A percentile compares a stretch with the other conserved stretches of the same genome.
phyloP scores from a whole-genome alignment of 371 early-diverging fungal species.

The Entomophthora muscae region DNA sequence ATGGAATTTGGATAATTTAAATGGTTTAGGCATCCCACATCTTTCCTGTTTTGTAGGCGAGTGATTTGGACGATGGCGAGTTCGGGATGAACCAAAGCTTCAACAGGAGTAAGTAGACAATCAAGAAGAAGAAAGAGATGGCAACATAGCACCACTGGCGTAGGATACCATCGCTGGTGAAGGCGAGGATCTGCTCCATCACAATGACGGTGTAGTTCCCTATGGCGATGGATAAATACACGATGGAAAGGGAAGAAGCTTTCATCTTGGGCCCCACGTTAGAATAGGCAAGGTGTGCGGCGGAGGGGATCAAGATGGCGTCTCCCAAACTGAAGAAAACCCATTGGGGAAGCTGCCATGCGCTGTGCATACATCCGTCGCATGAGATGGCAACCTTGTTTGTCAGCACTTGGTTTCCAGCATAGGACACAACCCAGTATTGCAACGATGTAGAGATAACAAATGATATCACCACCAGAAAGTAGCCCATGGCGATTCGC shows the following conservation, averaged over 20 bases:
- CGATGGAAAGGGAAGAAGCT: constrained; percentile 1
- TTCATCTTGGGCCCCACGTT: constrained; percentile 6
- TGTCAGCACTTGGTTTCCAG: not conserved
- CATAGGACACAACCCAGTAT: not conserved
- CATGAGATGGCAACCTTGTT: not conserved
- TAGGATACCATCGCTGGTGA: no score
- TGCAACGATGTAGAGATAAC: not conserved
- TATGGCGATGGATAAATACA: not conserved
- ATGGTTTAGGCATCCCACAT: no score
- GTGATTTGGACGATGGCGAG: no score
- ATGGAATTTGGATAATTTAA: no score
- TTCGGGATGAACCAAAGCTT: no score
- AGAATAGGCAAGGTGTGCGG: not conserved
- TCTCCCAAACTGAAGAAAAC: not conserved
- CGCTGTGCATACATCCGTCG: not conserved
- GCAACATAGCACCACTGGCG: no score
- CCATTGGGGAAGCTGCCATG: not conserved
- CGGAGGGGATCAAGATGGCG: not conserved
- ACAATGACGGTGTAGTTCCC: not conserved
- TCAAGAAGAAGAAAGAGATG: no score
- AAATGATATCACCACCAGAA: not conserved
- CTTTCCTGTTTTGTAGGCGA: no score
- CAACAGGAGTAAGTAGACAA: no score
- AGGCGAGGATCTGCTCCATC: not conserved
- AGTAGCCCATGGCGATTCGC: constrained; percentile 2